These are phyloP conservation scores for Oryza glaberrima DNA, from an alignment of 176 grass and related monocot genomes.

Conservation along the genomic window DNA sequence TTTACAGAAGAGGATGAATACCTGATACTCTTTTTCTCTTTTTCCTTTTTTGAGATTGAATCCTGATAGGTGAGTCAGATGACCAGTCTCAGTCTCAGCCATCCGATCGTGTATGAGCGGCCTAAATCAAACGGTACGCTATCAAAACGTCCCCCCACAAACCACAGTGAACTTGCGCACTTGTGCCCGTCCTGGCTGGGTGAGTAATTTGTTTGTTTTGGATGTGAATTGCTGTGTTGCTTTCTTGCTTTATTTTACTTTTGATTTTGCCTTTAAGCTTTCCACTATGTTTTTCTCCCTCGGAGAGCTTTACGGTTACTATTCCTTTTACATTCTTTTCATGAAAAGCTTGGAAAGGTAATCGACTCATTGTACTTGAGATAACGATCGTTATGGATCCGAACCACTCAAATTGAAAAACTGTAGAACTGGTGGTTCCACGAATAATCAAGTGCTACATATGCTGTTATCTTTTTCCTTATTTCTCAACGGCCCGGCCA, in stretches of 20 bases:
- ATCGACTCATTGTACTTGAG: neutral
- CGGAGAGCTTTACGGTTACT: neutral
- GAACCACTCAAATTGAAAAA: neutral
- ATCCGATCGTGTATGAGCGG: too few relatives aligned
- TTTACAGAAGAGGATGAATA: too few relatives aligned
- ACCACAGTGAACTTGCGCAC: too few relatives aligned
- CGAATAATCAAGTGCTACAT: neutral
- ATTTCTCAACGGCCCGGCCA: too few relatives aligned
- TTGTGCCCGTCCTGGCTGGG: too few relatives aligned
- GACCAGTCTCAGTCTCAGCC: too few relatives aligned
- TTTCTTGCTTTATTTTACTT: neutral
- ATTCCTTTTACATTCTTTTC: neutral
- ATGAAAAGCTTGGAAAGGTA: neutral
- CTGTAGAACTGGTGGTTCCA: neutral
- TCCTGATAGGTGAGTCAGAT: too few relatives aligned
- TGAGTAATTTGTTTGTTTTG: too few relatives aligned
- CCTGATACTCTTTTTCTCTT: too few relatives aligned
- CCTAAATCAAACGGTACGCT: too few relatives aligned
- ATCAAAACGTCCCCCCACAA: too few relatives aligned
- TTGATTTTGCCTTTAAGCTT: neutral
- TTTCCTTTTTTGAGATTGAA: too few relatives aligned
- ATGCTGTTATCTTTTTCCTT: neutral
- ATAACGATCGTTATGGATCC: neutral
- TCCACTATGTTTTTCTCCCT: neutral
- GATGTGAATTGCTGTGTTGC: neutral